Percentiles rank a stretch among this genome's conserved stretches.
Evolutionary conservation across 345 rosid species (phyloP).

Genomic region (Odontarrhena argentea): DNA sequence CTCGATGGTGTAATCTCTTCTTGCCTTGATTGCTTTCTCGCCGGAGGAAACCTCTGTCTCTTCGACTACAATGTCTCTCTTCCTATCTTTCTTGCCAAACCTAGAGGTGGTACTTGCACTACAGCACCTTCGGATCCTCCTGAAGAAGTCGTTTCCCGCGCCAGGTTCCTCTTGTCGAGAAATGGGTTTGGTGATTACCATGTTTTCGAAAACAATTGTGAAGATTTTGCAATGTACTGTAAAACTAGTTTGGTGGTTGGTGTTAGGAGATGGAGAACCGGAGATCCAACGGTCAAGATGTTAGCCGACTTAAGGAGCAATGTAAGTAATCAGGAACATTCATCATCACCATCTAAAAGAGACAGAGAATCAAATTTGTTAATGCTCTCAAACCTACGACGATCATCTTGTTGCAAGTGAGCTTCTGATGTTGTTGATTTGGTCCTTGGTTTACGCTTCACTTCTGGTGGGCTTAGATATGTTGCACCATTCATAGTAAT

Average conservation of each 20-base stretch:
- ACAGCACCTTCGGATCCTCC: constrained; percentile 56
- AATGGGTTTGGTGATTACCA: constrained; percentile 69
- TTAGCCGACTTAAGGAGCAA: no score
- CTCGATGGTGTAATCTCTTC: constrained; percentile 56
- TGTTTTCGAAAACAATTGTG: constrained; percentile 63
- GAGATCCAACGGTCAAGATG: no score
- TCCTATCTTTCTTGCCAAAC: constrained; percentile 50
- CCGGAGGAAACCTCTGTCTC: constrained; percentile 53
- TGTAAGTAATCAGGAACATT: no score
- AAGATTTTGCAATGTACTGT: constrained; percentile 72
- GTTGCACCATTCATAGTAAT: no score
- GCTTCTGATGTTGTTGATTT: no score
- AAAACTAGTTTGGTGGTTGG: constrained; percentile 57
- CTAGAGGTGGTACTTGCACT: constrained; percentile 70
- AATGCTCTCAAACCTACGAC: no score
- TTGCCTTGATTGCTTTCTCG: constrained; percentile 67
- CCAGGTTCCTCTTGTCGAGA: constrained; percentile 47
- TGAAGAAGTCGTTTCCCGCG: constrained; percentile 54
- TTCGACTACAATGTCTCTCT: constrained; percentile 53
- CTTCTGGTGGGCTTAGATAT: no score
- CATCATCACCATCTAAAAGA: no score
- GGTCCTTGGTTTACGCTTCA: no score
- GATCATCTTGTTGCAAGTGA: no score
- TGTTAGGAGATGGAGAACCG: no score
- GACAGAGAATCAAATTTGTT: no score